Percentiles rank a stretch among this genome's conserved stretches.
phyloP scores from a whole-genome alignment of 306 rosid species.

The Vigna reflexopilosa region DNA sequence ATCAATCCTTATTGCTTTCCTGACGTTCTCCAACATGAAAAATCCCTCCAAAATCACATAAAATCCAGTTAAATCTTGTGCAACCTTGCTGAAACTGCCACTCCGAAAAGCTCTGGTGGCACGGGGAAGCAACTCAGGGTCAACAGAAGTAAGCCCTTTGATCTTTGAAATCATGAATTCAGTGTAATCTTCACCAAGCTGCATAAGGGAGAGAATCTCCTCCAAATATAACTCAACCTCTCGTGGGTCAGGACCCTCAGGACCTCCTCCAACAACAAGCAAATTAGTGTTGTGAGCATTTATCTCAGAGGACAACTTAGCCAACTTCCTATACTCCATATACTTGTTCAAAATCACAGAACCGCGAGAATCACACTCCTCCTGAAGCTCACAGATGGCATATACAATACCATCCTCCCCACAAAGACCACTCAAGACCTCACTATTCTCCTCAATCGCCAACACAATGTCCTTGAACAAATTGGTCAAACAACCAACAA shows the following conservation, averaged over 20 bases:
- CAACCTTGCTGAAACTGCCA: conserved; percentile 87
- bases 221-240: conserved; percentile 89
- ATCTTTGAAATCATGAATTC: conserved; percentile 88
- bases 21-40: conserved; percentile 96
- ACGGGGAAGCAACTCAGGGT: conserved; percentile 85
- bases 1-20: conserved; percentile 88
- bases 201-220: conserved; percentile 85
- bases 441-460: conserved; percentile 87
- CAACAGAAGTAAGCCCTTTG: conserved; percentile 79
- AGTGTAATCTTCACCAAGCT: conserved; percentile 91
- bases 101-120: conserved; percentile 89
- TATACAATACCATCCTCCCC: conserved; percentile 97
- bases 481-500: conserved; percentile 84
- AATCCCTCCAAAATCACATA: conserved; percentile 92
- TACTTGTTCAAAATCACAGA: conserved; percentile 84
- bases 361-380: conserved; percentile 93
- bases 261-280: conserved; percentile 73
- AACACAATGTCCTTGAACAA: conserved; percentile 87
- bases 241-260: conserved; percentile 89
- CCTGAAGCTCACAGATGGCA: conserved; percentile 95
- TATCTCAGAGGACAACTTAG: conserved; percentile 77
- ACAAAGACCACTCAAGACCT: conserved; percentile 79
- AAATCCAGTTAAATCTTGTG: conserved; percentile 88
- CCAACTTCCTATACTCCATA: conserved; percentile 86
- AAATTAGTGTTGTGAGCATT: conserved; percentile 81